Evolutionary conservation across 176 grass and related monocot species (phyloP), one percentile per base, ranked within the genome.

Genomic region (Triticum timopheevii): DNA sequence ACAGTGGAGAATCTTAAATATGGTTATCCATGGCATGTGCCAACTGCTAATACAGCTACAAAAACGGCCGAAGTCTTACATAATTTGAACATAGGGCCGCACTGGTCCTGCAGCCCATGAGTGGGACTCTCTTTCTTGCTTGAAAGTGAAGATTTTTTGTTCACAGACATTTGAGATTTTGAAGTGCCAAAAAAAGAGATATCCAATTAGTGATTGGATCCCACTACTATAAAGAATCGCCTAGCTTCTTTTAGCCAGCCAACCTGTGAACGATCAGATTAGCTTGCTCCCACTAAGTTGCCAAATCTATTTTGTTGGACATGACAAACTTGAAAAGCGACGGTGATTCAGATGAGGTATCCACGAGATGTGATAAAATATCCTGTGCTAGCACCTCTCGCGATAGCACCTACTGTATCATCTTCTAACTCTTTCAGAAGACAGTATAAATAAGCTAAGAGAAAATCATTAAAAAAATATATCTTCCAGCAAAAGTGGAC

Each of bases 41-140:
- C 35, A 83, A 79, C 65, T 73, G 33, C 63, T 47, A 67, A 68
- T 66, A 87, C 78, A 65, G 6, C 12, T 66, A 73, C 42, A 47
- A n/a, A 19, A 38, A 47, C 38, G 50, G 3, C 13, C 25, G 24
- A 45, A 15, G 70, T 45, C 70, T 24, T 73, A 38, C 19, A 74
- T 16, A 74, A 27, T 47, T 15, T 20, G 58, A 61, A 42, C 2
- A 3, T 49, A 76, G 79, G 10, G 52, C 45, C 3, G 11, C 17
- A 20, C 22, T 50, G 82, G 76, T 66, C 67, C 58, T 9, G 45
- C 49, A 47, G 45, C 52, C 44, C 25, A 73, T 84, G 28, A 56
- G 39, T 52, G 54, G 15, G 78, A 45, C 38, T 42, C 44, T 3
- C 23, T 80, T 65, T 80, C 78, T 80, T 80, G 78, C 24, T 66